Conservation (phyloP, 1,139 yeast species). For the Hansenula sp. region DNA sequence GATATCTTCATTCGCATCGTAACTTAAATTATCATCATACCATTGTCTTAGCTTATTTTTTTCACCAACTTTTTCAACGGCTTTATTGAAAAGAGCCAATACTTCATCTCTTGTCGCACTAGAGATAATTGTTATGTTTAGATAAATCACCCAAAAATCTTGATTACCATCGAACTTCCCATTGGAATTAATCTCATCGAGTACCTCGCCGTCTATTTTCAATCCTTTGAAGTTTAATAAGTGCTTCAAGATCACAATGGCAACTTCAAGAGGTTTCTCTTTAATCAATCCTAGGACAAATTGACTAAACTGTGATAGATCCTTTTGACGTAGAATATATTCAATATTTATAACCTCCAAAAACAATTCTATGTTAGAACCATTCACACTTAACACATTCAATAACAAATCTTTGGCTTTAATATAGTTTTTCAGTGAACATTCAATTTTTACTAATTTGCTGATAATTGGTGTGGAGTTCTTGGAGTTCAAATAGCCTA, state of each 20-base stretch:
- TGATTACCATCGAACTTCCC: constrained; percentile 6
- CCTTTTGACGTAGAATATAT: constrained; percentile 4
- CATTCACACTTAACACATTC: constrained; percentile 25
- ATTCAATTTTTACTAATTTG: constrained; percentile 33
- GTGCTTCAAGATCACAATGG: constrained; percentile 6
- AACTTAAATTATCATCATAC: constrained; percentile 7
- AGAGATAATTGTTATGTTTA: constrained; percentile 3
- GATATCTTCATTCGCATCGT: constrained; percentile 1
- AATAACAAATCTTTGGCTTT: constrained; percentile 36
- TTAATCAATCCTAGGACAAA: constrained; percentile 15
- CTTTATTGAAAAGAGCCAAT: neutral
- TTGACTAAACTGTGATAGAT: constrained; percentile 11
- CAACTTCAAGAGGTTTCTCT: neutral
- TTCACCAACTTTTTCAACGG: neutral
- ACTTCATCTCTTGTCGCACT: neutral
- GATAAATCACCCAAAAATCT: constrained; percentile 12
- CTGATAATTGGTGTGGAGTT: constrained; percentile 23
- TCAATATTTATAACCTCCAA: constrained; percentile 26
- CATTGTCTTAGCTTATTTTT: constrained; percentile 4
- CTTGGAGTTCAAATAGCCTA: constrained; percentile 19
- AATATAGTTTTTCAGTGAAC: constrained; percentile 29
- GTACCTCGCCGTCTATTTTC: constrained; percentile 3
- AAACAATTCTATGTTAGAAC: constrained; percentile 31
- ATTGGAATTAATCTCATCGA: constrained; percentile 6
- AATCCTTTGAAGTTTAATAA: constrained; percentile 4